Conservation (phyloP, 306 rosid genomes). For the Clitoria ternatea region DNA sequence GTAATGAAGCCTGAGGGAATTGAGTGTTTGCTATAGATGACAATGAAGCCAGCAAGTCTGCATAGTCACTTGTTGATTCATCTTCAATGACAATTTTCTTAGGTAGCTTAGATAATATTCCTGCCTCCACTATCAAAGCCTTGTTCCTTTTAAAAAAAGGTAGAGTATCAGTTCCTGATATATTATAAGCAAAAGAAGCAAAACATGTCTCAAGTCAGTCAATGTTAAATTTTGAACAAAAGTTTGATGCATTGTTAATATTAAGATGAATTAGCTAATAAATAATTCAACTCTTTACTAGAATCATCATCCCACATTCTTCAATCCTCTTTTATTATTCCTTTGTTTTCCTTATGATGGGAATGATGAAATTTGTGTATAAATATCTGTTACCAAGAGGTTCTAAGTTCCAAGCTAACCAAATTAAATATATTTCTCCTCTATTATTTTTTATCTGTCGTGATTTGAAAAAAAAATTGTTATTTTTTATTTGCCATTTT, state of each 20-base stretch:
- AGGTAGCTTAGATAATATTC: constrained; percentile 51
- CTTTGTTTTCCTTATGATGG: neutral
- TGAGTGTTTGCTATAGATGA: constrained; percentile 50
- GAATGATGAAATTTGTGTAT: neutral
- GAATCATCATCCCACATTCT: no score
- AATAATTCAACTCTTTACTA: no score
- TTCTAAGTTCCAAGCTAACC: no score
- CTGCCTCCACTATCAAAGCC: constrained; percentile 61
- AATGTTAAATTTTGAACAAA: no score
- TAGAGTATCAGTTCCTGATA: neutral
- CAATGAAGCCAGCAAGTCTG: constrained; percentile 41
- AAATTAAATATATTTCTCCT: no score
- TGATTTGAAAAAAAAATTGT: no score
- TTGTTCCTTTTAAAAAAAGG: constrained; percentile 42
- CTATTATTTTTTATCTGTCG: no score
- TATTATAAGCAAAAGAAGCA: neutral
- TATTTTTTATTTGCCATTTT: no score
- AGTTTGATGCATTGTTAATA: no score
- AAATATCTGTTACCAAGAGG: no score
- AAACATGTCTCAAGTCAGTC: neutral
- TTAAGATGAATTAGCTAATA: no score
- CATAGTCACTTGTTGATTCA: constrained; percentile 42
- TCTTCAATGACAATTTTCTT: constrained; percentile 40
- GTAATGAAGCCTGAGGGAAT: constrained; percentile 38
- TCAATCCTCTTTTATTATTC: no score